These are phyloP conservation scores for Trichoderma koningiopsis DNA, from an alignment of 2,329 filamentous ascomycete species.

Conservation along the genomic window DNA sequence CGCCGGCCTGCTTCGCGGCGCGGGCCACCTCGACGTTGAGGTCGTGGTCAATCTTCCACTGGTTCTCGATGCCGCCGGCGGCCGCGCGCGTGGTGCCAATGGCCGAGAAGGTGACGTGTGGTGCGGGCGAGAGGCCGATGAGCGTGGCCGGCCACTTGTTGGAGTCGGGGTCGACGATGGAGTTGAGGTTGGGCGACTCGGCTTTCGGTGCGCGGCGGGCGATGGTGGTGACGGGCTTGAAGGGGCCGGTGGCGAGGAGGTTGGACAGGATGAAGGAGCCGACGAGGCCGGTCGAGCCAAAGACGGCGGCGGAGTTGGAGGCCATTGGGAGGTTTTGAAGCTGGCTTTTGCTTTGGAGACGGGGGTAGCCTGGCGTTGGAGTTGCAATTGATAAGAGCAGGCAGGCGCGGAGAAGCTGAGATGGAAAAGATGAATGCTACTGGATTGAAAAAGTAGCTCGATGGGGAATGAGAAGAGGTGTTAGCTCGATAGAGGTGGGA, in stretches of 20 bases:
- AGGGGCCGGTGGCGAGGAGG: conserved; percentile 58
- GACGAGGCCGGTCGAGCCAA: conserved; percentile 67
- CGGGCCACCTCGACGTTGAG: conserved; percentile 78
- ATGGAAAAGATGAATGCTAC: neutral
- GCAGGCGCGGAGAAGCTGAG: neutral
- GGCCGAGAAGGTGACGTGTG: conserved; percentile 71
- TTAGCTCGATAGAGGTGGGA: neutral
- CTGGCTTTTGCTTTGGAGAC: neutral
- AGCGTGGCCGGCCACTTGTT: conserved; percentile 68
- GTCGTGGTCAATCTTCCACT: conserved; percentile 87
- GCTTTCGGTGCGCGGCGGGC: conserved; percentile 64
- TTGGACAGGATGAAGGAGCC: conserved; percentile 73
- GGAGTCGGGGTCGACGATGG: conserved; percentile 66
- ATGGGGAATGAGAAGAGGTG: neutral
- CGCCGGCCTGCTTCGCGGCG: conserved; percentile 71
- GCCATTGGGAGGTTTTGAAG: conserved; percentile 6
- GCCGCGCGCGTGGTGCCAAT: conserved; percentile 77
- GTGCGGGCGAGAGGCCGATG: conserved; percentile 54
- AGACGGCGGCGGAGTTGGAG: conserved; percentile 47
- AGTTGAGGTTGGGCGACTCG: conserved; percentile 60
- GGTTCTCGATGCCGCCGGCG: conserved; percentile 75
- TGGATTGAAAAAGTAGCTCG: neutral
- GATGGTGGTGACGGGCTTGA: conserved; percentile 63
- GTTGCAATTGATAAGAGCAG: neutral
- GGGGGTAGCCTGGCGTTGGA: neutral